These are phyloP conservation scores for Gossypium ekmanianum DNA, from an alignment of 345 rosid genomes.

Conservation along the genomic window DNA sequence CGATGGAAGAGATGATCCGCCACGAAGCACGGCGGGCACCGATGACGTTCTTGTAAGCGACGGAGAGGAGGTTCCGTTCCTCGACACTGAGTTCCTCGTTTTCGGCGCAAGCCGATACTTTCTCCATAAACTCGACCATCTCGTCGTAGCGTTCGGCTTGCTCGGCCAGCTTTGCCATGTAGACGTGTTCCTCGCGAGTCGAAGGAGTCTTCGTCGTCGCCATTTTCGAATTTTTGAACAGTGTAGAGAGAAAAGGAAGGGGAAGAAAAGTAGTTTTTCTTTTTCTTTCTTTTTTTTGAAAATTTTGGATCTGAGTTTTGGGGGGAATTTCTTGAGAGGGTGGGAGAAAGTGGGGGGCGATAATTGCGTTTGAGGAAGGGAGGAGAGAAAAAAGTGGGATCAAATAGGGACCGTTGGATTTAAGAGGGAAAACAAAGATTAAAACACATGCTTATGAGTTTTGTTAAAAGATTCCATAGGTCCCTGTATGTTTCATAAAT, in stretches of 20 bases:
- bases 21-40: slow-evolving; percentile 2
- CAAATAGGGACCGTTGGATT: slow-evolving; percentile 53
- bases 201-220: not conserved
- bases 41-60: slow-evolving; percentile 6
- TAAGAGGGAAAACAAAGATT: not conserved
- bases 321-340: not conserved
- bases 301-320: not conserved
- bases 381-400: slow-evolving; percentile 29
- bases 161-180: slow-evolving; percentile 9
- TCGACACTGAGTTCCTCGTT: not conserved
- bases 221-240: not conserved
- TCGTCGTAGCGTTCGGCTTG: slow-evolving; percentile 8
- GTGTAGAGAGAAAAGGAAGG: not conserved
- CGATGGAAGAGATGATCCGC: slow-evolving; percentile 1
- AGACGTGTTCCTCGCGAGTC: not conserved
- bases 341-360: not conserved
- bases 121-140: slow-evolving; percentile 7
- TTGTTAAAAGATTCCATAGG: too few species aligned
- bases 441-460: too few species aligned
- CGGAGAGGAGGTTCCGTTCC: slow-evolving; percentile 1
- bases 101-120: not conserved
- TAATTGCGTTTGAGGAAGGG: not conserved
- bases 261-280: not conserved
- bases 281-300: not conserved
- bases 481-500: too few species aligned